Conservation (phyloP, 2,329 filamentous ascomycete genomes). For the Sordariomycetes sp. region DNA sequence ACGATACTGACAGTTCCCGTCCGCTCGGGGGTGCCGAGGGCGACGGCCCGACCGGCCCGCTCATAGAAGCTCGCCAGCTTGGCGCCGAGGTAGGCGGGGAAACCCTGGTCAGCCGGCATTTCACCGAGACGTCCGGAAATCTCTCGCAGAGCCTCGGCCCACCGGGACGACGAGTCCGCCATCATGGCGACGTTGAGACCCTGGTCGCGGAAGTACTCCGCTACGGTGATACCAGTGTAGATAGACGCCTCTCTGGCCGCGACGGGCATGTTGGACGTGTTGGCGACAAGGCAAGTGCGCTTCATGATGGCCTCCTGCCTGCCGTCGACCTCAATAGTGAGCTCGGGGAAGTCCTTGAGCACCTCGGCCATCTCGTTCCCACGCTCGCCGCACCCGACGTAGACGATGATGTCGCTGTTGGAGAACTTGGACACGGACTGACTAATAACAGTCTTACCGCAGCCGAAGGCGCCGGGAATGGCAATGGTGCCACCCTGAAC, state of each 20-base stretch:
- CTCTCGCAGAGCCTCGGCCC: constrained; percentile 97
- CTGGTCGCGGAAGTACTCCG: constrained; percentile 95
- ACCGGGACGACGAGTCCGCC: constrained; percentile 95
- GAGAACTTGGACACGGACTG: constrained; percentile 99
- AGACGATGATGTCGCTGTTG: constrained; percentile 97
- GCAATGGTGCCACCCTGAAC: constrained; percentile 96
- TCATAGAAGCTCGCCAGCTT: constrained; percentile 99
- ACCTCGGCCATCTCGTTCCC: constrained; percentile 99
- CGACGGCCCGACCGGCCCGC: constrained; percentile 76
- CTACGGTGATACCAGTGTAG: constrained; percentile 89
- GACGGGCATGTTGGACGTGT: constrained; percentile 99
- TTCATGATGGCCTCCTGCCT: constrained; percentile 99
- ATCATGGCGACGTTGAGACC: constrained; percentile 99
- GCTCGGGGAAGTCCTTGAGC: constrained; percentile 98
- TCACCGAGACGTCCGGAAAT: constrained; percentile 97
- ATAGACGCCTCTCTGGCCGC: constrained; percentile 97
- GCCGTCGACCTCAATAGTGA: constrained; percentile 86
- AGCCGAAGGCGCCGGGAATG: constrained; percentile 96
- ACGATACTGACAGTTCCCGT: constrained; percentile 94
- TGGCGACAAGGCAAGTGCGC: constrained; percentile 94
- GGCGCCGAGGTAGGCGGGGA: constrained; percentile 91
- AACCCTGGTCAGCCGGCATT: constrained; percentile 99
- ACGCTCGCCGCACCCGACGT: constrained; percentile 83
- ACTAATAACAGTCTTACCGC: constrained; percentile 97
- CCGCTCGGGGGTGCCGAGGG: constrained; percentile 80